Evolutionary conservation across 2,329 filamentous ascomycete species (phyloP).

Genomic region (Alternaria atra): DNA sequence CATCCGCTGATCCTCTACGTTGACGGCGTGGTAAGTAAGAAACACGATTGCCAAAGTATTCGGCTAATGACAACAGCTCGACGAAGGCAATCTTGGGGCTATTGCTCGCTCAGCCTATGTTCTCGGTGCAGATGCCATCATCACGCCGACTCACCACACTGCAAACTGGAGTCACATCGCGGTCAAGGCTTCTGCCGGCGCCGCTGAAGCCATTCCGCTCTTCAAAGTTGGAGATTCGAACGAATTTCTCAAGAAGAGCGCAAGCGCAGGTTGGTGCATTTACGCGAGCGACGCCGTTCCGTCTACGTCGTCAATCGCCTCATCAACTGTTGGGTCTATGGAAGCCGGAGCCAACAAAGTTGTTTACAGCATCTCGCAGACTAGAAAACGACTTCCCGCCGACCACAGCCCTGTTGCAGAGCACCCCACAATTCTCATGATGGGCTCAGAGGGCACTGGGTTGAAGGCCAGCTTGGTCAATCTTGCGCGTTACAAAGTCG

Average conservation of each 20-base stretch:
- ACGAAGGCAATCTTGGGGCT: constrained; percentile 89
- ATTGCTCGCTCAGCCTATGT: constrained; percentile 90
- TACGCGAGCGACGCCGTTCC: constrained; percentile 71
- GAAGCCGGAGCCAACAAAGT: constrained; percentile 37
- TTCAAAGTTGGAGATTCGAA: constrained; percentile 73
- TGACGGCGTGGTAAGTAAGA: constrained; percentile 67
- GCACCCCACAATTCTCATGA: constrained; percentile 77
- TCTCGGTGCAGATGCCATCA: constrained; percentile 86
- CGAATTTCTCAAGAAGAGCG: constrained; percentile 74
- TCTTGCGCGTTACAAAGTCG: constrained; percentile 69
- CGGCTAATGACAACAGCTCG: constrained; percentile 59
- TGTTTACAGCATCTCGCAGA: constrained; percentile 36
- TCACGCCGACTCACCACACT: constrained; percentile 74
- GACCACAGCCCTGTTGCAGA: constrained; percentile 41
- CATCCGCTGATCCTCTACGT: constrained; percentile 78
- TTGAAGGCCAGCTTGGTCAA: constrained; percentile 50
- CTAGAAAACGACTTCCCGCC: constrained; percentile 25
- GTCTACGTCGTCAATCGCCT: not conserved
- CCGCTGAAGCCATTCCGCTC: constrained; percentile 80
- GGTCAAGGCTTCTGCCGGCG: constrained; percentile 88
- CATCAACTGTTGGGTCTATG: not conserved
- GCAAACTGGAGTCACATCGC: constrained; percentile 79
- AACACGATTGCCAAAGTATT: not conserved
- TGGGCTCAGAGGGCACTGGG: constrained; percentile 57
- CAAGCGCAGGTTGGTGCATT: constrained; percentile 78